Percentiles rank a stretch among this genome's conserved stretches.
These are phyloP conservation scores for Magnaporthiopsis rhizophila DNA, from an alignment of 2,329 filamentous ascomycete genomes.

Conservation along the genomic window DNA sequence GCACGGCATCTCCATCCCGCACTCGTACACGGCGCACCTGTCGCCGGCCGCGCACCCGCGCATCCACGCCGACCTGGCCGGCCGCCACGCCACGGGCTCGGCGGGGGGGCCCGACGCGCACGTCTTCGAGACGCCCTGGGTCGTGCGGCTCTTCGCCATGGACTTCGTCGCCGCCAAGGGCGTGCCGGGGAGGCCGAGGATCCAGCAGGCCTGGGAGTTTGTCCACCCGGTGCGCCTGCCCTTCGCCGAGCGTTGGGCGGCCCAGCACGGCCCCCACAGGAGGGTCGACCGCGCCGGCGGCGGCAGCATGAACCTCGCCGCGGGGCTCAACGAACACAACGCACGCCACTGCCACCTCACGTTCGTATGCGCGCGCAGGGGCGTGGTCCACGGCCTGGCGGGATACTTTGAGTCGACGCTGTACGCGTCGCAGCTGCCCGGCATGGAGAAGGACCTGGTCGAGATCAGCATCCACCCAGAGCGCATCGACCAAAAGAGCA, in stretches of 20 bases:
- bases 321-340: slow-evolving; percentile 88
- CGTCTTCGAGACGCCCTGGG: slow-evolving; percentile 87
- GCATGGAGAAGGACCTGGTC: slow-evolving; percentile 43
- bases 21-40: slow-evolving; percentile 86
- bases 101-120: slow-evolving; percentile 41
- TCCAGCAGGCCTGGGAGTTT: slow-evolving; percentile 76
- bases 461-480: slow-evolving; percentile 91
- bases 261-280: slow-evolving; percentile 49
- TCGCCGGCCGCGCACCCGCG: slow-evolving; percentile 87
- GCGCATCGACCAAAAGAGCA: slow-evolving; percentile 85
- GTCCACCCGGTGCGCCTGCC: slow-evolving; percentile 58
- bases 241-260: slow-evolving; percentile 19
- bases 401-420: slow-evolving; percentile 97
- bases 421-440: slow-evolving; percentile 50
- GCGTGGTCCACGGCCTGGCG: slow-evolving; percentile 81
- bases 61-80: slow-evolving; percentile 71
- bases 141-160: slow-evolving; percentile 83
- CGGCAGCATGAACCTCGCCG: slow-evolving; percentile 65
- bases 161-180: slow-evolving; percentile 68
- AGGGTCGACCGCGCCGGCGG: slow-evolving; percentile 55
- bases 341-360: slow-evolving; percentile 67
- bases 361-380: slow-evolving; percentile 71
- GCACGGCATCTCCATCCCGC: slow-evolving; percentile 87
- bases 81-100: slow-evolving; percentile 37
- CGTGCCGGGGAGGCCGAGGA: slow-evolving; percentile 49